Evolutionary conservation across 1,139 yeast species (phyloP).

Genomic region (Candida sp.): DNA sequence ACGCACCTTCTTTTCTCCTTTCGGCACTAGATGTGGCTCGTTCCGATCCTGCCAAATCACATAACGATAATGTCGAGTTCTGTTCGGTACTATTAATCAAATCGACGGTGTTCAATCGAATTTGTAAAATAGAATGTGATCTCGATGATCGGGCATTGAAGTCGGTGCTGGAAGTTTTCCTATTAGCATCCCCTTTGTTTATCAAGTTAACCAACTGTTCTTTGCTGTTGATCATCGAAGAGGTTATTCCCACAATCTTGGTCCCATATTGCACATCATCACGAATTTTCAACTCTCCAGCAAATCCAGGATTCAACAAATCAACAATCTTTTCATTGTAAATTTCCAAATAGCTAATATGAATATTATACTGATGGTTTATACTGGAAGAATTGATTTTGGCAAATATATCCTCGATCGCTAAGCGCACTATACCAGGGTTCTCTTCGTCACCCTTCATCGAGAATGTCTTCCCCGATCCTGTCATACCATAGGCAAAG

Average conservation of each 20-base stretch:
- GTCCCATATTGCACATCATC: constrained; percentile 77
- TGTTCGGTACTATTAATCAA: constrained; percentile 37
- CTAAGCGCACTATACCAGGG: constrained; percentile 76
- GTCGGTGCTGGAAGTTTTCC: constrained; percentile 88
- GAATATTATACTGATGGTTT: constrained; percentile 38
- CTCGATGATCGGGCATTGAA: constrained; percentile 83
- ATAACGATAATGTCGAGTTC: constrained; percentile 70
- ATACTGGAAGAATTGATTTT: constrained; percentile 32
- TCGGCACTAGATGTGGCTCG: constrained; percentile 80
- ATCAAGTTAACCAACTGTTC: constrained; percentile 62
- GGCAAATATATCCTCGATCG: constrained; percentile 65
- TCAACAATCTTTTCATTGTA: constrained; percentile 87
- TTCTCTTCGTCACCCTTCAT: constrained; percentile 75
- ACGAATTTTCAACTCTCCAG: constrained; percentile 60
- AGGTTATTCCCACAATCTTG: constrained; percentile 70
- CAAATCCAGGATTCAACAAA: constrained; percentile 28
- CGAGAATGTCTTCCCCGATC: constrained; percentile 91
- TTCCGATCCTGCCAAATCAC: constrained; percentile 97
- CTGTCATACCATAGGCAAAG: constrained; percentile 95
- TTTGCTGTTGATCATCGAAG: constrained; percentile 53
- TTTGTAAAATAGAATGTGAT: constrained; percentile 87
- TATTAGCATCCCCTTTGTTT: constrained; percentile 63
- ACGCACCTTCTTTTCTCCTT: constrained; percentile 89
- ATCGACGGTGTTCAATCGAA: constrained; percentile 50
- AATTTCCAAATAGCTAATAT: constrained; percentile 78